phyloP scores from a whole-genome alignment of 495 filamentous ascomycete genomes.

The Penicillium crystallinum region DNA sequence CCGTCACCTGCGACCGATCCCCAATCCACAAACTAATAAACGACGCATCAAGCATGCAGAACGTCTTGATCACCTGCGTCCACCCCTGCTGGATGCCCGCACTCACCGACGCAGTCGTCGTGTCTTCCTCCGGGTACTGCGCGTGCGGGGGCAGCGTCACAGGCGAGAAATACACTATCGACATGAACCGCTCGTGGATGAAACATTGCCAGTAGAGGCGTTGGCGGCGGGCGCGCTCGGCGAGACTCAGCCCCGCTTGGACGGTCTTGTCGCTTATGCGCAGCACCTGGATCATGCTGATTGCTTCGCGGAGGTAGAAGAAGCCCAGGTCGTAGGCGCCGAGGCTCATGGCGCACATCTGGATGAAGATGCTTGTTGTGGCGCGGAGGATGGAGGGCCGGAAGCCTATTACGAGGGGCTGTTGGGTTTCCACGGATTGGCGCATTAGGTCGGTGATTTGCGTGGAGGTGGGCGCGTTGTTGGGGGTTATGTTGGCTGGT shows the following conservation, averaged over 20 bases:
- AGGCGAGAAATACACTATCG: conserved; percentile 21
- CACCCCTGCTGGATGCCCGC: conserved; percentile 16
- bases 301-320: conserved; percentile 28
- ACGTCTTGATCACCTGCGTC: conserved; percentile 21
- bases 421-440: conserved; percentile 22
- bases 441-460: conserved; percentile 17
- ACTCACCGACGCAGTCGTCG: not conserved
- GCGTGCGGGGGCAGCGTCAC: conserved; percentile 14
- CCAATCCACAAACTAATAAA: conserved; percentile 26
- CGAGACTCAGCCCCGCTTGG: conserved; percentile 8
- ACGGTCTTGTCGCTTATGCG: conserved; percentile 16
- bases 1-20: conserved; percentile 20
- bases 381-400: conserved; percentile 17
- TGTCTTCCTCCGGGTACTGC: conserved; percentile 22
- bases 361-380: conserved; percentile 20
- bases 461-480: conserved; percentile 1
- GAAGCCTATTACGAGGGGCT: conserved; percentile 13
- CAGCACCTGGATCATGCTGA: conserved; percentile 25
- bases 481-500: not conserved
- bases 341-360: conserved; percentile 24
- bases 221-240: conserved; percentile 23
- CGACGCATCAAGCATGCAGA: conserved; percentile 18
- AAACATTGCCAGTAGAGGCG: conserved; percentile 30
- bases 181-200: conserved; percentile 30
- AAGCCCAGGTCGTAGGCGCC: conserved; percentile 25